phyloP scores from a whole-genome alignment of 306 rosid species.

The Albizia julibrissin region DNA sequence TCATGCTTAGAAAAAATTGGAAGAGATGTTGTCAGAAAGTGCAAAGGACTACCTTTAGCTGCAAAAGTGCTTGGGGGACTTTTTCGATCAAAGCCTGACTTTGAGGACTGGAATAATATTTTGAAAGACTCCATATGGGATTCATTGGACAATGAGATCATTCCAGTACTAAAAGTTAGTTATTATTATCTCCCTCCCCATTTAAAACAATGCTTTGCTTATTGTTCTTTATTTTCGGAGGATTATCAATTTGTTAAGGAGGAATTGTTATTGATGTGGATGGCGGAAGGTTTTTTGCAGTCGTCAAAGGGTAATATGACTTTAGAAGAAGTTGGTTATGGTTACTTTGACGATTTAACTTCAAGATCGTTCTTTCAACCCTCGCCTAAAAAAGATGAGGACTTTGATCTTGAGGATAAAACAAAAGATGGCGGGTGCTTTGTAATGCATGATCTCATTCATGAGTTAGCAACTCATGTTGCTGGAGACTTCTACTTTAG shows the following conservation, averaged over 20 bases:
- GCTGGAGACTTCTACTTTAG: slow-evolving; percentile 6
- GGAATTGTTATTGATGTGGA: background rate
- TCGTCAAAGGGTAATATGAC: no score
- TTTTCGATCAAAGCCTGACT: background rate
- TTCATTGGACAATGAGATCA: background rate
- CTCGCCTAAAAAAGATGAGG: background rate
- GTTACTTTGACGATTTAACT: background rate
- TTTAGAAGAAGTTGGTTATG: background rate
- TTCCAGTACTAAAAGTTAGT: background rate
- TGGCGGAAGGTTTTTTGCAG: slow-evolving; percentile 7
- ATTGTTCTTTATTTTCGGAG: slow-evolving; percentile 14
- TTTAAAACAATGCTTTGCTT: slow-evolving; percentile 19
- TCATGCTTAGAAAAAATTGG: background rate
- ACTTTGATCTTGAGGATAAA: no score
- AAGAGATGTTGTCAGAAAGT: background rate
- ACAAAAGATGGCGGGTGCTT: background rate
- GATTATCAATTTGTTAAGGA: background rate
- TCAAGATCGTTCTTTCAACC: background rate
- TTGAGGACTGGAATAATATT: slow-evolving; percentile 1
- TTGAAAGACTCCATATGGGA: background rate
- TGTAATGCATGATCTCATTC: background rate
- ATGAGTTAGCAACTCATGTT: background rate
- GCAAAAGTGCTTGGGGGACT: slow-evolving; percentile 28
- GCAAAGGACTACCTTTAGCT: slow-evolving; percentile 25
- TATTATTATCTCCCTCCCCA: background rate